Conservation (phyloP, 2,329 filamentous ascomycete genomes). For the Huntiella abstrusa region DNA sequence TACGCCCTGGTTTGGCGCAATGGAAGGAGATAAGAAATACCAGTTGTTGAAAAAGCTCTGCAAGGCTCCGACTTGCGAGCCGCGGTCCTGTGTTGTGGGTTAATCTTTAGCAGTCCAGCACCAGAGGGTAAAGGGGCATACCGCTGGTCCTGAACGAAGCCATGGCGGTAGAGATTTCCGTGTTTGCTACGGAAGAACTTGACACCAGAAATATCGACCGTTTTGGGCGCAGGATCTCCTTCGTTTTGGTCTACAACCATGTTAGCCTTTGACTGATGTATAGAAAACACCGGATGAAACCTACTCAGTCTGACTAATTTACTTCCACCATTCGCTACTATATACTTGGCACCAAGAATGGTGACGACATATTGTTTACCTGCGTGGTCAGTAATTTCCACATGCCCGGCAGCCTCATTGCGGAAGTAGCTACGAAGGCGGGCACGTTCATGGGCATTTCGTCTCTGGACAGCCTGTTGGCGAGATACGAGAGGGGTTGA, state of each 20-base stretch:
- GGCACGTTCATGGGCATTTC: slow-evolving; percentile 3
- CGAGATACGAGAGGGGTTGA: slow-evolving; percentile 18
- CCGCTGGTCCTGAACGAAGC: slow-evolving; percentile 57
- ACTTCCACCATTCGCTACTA: slow-evolving; percentile 57
- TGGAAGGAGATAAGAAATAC: slow-evolving; percentile 33
- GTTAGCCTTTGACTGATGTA: slow-evolving; percentile 34
- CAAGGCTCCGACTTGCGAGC: slow-evolving; percentile 58
- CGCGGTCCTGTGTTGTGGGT: slow-evolving; percentile 25
- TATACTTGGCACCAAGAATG: slow-evolving; percentile 56
- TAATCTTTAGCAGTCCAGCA: slow-evolving; percentile 21
- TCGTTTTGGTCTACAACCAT: slow-evolving; percentile 20
- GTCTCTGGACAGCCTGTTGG: neutral
- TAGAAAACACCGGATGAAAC: slow-evolving; percentile 19
- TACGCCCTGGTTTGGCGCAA: neutral
- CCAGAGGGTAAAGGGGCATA: slow-evolving; percentile 27
- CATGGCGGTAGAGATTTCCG: slow-evolving; percentile 66
- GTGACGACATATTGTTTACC: slow-evolving; percentile 9
- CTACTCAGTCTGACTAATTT: slow-evolving; percentile 60
- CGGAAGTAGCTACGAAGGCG: slow-evolving; percentile 6
- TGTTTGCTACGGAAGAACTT: slow-evolving; percentile 72
- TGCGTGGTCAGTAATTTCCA: slow-evolving; percentile 2
- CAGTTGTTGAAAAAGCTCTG: slow-evolving; percentile 50
- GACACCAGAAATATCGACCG: slow-evolving; percentile 53
- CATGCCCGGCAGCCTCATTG: neutral
- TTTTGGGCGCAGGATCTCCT: slow-evolving; percentile 51